Base-by-base conservation (phyloP, 164 flowering plant species). In the Stephania japonica region DNA sequence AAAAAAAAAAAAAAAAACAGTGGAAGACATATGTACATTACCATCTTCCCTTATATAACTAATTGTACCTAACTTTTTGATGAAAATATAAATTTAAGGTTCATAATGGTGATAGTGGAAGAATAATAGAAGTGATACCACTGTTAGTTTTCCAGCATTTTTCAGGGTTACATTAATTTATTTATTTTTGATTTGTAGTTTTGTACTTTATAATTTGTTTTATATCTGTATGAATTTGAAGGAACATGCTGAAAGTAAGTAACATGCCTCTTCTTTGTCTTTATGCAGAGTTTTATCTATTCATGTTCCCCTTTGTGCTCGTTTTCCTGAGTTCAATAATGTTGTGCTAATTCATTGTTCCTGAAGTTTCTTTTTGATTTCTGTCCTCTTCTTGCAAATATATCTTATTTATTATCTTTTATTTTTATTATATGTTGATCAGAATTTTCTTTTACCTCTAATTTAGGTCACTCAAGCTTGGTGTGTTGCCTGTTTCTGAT, bases 381-480 rank as follows among this genome's bases (percentile, higher is more conserved):
- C n/a, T 19, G 18, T 59, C 23, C 11, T 3, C 64, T 16, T 7
- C 64, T 10, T 59, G 0, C 9, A 21, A 59, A 7, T 19, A 59
- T 7, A 59, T 59, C 64, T 59, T 21, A 19, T 59, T 1, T 0
- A 64, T 9, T 4, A 64, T 26, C 25, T 61, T 21, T 9, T 42
- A 41, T 62, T 61, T 21, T 42, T 21, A 1, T 71, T 64, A 24
- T 62, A 7, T 19, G 43, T 61, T 5, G 16, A 61, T 70, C 10
- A 49, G n/a, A 25, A 43, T 50, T 14, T 75, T n/a, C 38, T 72
- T 67, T 42, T 32, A 2, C 38, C 38, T 42, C 44, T 23, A 14
- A 43, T 27, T 69, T 79, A 94, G 98, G 87, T 91, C 98, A 67
- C 88, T 94, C 66, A 91, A 87, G 82, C 94, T 94, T 82, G 98